A percentile compares a stretch with the other conserved stretches of the same genome.
These are phyloP conservation scores for Monosporascus sp. DNA, from an alignment of 2,329 filamentous ascomycete genomes.

Conservation along the genomic window DNA sequence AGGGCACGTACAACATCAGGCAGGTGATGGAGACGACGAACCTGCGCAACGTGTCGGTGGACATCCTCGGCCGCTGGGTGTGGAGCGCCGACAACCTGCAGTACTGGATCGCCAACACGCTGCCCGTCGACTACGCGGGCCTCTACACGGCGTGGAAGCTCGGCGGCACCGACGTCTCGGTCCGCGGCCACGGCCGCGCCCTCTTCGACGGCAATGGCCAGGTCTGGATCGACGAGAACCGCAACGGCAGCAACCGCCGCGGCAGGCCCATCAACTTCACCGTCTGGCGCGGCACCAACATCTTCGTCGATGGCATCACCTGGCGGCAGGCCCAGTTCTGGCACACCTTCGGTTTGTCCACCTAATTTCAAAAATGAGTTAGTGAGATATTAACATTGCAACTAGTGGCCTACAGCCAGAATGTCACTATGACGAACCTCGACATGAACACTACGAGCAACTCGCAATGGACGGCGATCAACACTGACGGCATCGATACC, in stretches of 20 bases:
- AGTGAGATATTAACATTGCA: too few species aligned
- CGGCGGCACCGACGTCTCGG: conserved; percentile 41
- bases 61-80: conserved; percentile 39
- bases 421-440: conserved; percentile 47
- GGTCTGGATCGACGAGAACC: conserved; percentile 40
- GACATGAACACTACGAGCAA: conserved; percentile 43
- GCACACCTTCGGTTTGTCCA: conserved; percentile 24
- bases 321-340: conserved; percentile 45
- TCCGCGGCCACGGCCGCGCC: conserved; percentile 44
- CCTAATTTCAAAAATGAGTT: too few species aligned
- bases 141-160: conserved; percentile 44
- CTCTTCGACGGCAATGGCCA: conserved; percentile 40
- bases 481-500: conserved; percentile 45
- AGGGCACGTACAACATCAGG: conserved; percentile 41
- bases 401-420: conserved; percentile 32
- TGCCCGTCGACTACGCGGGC: conserved; percentile 42
- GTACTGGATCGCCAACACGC: conserved; percentile 44
- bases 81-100: conserved; percentile 31
- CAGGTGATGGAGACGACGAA: conserved; percentile 43
- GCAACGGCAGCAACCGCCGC: conserved; percentile 32
- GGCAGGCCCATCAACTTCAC: conserved; percentile 40
- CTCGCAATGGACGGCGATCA: conserved; percentile 39
- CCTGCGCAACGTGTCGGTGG: conserved; percentile 40
- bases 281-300: conserved; percentile 39
- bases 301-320: conserved; percentile 37